These are phyloP conservation scores for Didymellaceae sp. DNA, from an alignment of 2,329 filamentous ascomycete species.

Conservation along the genomic window DNA sequence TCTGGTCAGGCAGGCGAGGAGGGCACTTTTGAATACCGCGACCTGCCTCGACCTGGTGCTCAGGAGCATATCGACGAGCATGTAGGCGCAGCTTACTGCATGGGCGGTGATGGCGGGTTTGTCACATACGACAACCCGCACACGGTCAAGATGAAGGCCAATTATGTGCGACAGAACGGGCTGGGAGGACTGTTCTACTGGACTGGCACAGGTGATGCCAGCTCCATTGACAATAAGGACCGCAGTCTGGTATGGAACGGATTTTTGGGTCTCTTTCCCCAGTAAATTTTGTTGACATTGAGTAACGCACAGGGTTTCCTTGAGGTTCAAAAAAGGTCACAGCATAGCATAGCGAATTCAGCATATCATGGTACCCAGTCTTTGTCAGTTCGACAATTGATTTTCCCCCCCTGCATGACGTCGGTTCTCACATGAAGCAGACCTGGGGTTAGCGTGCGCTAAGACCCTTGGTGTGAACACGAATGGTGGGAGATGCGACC, in stretches of 20 bases:
- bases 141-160: slow-evolving; percentile 77
- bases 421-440: slow-evolving; percentile 11
- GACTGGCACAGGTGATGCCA: slow-evolving; percentile 75
- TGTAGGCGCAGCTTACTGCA: slow-evolving; percentile 73
- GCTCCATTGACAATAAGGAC: slow-evolving; percentile 49
- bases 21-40: slow-evolving; percentile 75
- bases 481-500: slow-evolving; percentile 15
- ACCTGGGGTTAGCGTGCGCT: slow-evolving; percentile 20
- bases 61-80: slow-evolving; percentile 72
- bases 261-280: slow-evolving; percentile 58
- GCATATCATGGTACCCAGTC: background rate
- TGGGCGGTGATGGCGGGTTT: slow-evolving; percentile 76
- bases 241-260: slow-evolving; percentile 68
- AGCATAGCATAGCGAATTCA: slow-evolving; percentile 17
- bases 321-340: slow-evolving; percentile 4
- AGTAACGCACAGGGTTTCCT: background rate
- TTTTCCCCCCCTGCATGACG: slow-evolving; percentile 14
- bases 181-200: slow-evolving; percentile 83
- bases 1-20: slow-evolving; percentile 62
- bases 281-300: slow-evolving; percentile 17
- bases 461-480: slow-evolving; percentile 10
- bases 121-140: slow-evolving; percentile 80
- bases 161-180: slow-evolving; percentile 72
- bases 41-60: slow-evolving; percentile 67
- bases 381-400: background rate